Evolutionary conservation across 2,329 filamentous ascomycete genomes (phyloP).

Genomic region (Xylaria hypoxylon): DNA sequence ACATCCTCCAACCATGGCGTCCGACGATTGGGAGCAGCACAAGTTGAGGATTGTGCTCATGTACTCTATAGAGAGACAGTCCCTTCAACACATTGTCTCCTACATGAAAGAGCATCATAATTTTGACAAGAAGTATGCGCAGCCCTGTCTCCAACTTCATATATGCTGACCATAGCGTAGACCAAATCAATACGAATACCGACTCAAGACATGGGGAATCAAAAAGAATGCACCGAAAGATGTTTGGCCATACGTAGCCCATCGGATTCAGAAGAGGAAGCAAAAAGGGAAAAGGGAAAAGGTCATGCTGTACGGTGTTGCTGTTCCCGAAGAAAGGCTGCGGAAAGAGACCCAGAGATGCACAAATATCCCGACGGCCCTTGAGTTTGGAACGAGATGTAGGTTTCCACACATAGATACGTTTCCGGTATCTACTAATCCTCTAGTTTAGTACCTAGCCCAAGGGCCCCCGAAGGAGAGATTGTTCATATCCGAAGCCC

Average conservation of each 20-base stretch:
- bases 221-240: constrained; percentile 18
- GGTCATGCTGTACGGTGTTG: constrained; percentile 6
- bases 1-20: constrained; percentile 8
- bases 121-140: constrained; percentile 22
- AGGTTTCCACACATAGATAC: background rate
- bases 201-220: constrained; percentile 25
- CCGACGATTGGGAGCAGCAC: constrained; percentile 25
- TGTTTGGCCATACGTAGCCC: constrained; percentile 18
- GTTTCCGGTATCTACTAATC: background rate
- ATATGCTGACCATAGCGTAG: background rate
- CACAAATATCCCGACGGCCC: constrained; percentile 14
- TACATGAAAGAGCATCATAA: constrained; percentile 20
- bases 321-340: constrained; percentile 4
- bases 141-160: background rate
- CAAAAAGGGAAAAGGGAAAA: constrained; percentile 1
- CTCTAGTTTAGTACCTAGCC: constrained; percentile 12
- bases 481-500: constrained; percentile 17
- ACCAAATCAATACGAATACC: constrained; percentile 22
- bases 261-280: constrained; percentile 13
- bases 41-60: constrained; percentile 15
- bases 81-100: background rate
- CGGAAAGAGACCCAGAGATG: constrained; percentile 14
- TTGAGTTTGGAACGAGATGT: constrained; percentile 7
- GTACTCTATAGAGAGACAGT: constrained; percentile 11
- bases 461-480: background rate